Evolutionary conservation across 441 rosid genomes (phyloP), one percentile per base, ranked within the genome.

Genomic region (Aquilaria agallochum): DNA sequence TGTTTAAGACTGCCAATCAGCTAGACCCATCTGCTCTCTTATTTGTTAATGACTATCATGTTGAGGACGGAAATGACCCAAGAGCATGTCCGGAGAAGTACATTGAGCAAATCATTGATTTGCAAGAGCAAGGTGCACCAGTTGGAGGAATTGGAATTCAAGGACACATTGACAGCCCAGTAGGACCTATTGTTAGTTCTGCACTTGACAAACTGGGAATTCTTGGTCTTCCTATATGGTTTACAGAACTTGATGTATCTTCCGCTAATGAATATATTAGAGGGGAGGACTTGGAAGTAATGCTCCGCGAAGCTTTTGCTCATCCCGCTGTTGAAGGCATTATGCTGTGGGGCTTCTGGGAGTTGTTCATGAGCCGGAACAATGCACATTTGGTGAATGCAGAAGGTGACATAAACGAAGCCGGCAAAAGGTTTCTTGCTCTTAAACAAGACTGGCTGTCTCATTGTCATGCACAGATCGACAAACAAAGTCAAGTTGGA

Each of bases 341-440:
- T 50, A 79, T 90, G 90, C 67, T 93, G 48, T 93, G 98, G 98
- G 98, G 97, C 33, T 93, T 93, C 55, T 93, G 98, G 97, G 98
- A 90, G 81, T 64, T 93, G 68, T 94, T 80, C 66, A 79, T 90
- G 96, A 80, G 92, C 79, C 65, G 96, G 49, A 72, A 75, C 31
- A 76, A 79, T 50, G 65, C 89, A 1, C 84, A 86, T 63, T 53
- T 90, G 80, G 95, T 90, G 12, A 74, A 87, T 45, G 97, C 96
- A 13, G 97, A 91, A 72, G 98, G 97, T 31, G 81, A 89, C 12
- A 63, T 89, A 59, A 90, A 86, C 59, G 87, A 81, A 72, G 84
- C 97, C n/a, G 98, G 98, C 13, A 75, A 70, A 63, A 74, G 81
- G 50, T 80, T 72, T 63, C 71, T 89, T 54, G 69, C 77, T 53